Evolutionary conservation across 2,329 filamentous ascomycete genomes (phyloP).

Genomic region (Magnaporthiopsis rhizophila): DNA sequence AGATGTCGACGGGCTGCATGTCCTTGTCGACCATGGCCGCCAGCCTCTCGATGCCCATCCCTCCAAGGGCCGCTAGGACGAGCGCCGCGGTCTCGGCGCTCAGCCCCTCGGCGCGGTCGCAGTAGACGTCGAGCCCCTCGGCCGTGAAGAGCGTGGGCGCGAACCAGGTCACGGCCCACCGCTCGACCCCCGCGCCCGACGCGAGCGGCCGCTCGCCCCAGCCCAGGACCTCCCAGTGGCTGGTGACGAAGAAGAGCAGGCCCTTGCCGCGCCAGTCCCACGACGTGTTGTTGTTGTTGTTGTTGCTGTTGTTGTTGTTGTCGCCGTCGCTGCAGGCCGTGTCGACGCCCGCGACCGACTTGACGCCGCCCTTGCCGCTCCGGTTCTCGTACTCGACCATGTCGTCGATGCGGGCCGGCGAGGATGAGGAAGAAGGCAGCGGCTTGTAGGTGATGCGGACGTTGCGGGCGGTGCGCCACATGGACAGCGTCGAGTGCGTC

Average conservation of each 20-base stretch:
- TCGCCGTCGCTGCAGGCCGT: slow-evolving; percentile 24
- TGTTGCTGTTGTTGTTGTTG: not conserved
- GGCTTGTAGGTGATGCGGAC: slow-evolving; percentile 69
- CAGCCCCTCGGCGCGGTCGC: slow-evolving; percentile 52
- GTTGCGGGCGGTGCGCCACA: slow-evolving; percentile 76
- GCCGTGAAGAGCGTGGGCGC: slow-evolving; percentile 76
- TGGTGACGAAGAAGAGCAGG: slow-evolving; percentile 61
- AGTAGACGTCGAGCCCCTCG: slow-evolving; percentile 74
- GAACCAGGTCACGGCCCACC: slow-evolving; percentile 81
- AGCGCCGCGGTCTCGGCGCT: slow-evolving; percentile 36
- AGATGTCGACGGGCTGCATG: slow-evolving; percentile 44
- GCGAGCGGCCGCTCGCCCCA: slow-evolving; percentile 51
- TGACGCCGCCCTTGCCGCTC: slow-evolving; percentile 36
- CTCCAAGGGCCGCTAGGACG: slow-evolving; percentile 15
- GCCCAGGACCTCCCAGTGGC: slow-evolving; percentile 75
- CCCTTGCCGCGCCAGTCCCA: slow-evolving; percentile 78
- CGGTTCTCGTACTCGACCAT: slow-evolving; percentile 59
- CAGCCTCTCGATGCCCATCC: slow-evolving; percentile 38
- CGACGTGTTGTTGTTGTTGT: slow-evolving; percentile 15
- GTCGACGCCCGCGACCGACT: slow-evolving; percentile 59
- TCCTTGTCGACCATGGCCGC: slow-evolving; percentile 43
- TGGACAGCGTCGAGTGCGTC: slow-evolving; percentile 66
- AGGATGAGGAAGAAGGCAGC: slow-evolving; percentile 26
- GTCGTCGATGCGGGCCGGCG: slow-evolving; percentile 52
- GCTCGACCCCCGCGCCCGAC: slow-evolving; percentile 31